Conservation (phyloP, 148 eudicot species). For the Diospyros lotus region DNA sequence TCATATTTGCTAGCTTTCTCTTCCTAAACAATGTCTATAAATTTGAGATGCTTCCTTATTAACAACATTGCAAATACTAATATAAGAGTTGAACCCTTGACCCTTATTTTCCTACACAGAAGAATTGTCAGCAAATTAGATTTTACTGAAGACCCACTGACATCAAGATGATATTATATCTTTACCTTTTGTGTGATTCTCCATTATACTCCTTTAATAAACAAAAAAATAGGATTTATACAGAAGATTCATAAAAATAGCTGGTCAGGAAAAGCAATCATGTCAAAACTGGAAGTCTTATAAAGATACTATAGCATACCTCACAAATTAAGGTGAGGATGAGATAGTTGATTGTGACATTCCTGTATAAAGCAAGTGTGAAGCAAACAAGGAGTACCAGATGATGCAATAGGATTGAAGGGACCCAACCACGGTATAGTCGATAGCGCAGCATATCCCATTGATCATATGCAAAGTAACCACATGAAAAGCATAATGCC, state of each 20-base stretch:
- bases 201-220: not conserved
- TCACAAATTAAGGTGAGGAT: conserved; percentile 91
- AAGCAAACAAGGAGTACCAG: conserved; percentile 83
- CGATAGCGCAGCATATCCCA: conserved; percentile 71
- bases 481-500: conserved; percentile 75
- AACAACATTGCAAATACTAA: not conserved
- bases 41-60: not conserved
- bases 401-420: conserved; percentile 82
- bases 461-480: conserved; percentile 96
- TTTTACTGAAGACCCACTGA: not conserved
- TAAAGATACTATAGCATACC: conserved; percentile 32
- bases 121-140: not conserved
- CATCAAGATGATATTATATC: not conserved
- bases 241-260: not conserved
- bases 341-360: conserved; percentile 92
- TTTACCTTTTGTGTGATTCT: not conserved
- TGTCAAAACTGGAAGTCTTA: not conserved
- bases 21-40: not conserved
- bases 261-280: not conserved
- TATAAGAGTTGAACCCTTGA: not conserved
- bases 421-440: conserved; percentile 64
- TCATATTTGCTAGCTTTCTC: not conserved
- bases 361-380: conserved; percentile 79
- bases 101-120: not conserved
- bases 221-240: not conserved